Conservation (phyloP, 2,329 filamentous ascomycete species). For the Cladophialophora carrionii region DNA sequence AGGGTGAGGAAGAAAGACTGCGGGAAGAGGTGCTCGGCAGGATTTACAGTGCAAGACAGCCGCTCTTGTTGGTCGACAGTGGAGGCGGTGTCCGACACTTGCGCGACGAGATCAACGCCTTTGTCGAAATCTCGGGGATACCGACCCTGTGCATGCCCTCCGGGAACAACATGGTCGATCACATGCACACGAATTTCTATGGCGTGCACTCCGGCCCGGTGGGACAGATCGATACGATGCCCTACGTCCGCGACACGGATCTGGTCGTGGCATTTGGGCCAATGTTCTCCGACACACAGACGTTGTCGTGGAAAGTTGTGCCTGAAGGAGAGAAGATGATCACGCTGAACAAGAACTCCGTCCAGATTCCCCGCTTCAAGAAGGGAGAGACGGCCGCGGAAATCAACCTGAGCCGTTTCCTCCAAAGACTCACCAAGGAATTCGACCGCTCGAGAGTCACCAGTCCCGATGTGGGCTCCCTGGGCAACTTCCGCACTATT, state of each 20-base stretch:
- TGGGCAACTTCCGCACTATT: slow-evolving; percentile 28
- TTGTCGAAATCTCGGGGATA: slow-evolving; percentile 72
- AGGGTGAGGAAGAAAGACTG: slow-evolving; percentile 68
- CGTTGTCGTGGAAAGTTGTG: slow-evolving; percentile 75
- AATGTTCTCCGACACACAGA: slow-evolving; percentile 54
- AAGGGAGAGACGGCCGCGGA: slow-evolving; percentile 44
- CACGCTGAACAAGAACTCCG: slow-evolving; percentile 74
- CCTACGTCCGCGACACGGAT: slow-evolving; percentile 48
- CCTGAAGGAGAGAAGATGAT: slow-evolving; percentile 76
- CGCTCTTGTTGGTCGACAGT: slow-evolving; percentile 79
- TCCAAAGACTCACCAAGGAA: slow-evolving; percentile 5
- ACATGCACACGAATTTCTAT: slow-evolving; percentile 73
- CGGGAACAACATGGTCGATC: slow-evolving; percentile 83
- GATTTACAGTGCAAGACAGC: slow-evolving; percentile 71
- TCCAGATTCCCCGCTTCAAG: slow-evolving; percentile 63
- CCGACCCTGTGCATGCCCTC: slow-evolving; percentile 88
- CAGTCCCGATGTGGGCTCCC: slow-evolving; percentile 18
- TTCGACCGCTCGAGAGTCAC: slow-evolving; percentile 2
- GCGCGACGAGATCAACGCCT: slow-evolving; percentile 69
- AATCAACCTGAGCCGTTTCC: slow-evolving; percentile 19
- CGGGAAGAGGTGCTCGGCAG: slow-evolving; percentile 75
- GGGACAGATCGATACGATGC: slow-evolving; percentile 58
- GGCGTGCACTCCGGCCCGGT: slow-evolving; percentile 85
- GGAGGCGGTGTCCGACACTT: slow-evolving; percentile 78
- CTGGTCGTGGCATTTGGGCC: slow-evolving; percentile 49